Evolutionary conservation across 1,139 yeast genomes (phyloP).

Genomic region (Sugiyamaella xylanicola): DNA sequence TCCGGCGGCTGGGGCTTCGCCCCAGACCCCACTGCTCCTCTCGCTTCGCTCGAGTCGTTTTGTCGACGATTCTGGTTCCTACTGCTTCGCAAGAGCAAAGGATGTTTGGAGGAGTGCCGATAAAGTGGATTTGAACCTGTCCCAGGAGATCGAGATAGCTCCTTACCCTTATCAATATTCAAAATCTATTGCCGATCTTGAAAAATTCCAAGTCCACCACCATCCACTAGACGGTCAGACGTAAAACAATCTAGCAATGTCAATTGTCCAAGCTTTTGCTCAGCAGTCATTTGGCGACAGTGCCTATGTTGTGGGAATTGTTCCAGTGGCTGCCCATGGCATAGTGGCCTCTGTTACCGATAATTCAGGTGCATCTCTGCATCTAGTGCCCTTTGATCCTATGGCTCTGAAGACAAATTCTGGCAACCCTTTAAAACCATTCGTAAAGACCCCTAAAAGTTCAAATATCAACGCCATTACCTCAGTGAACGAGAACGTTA

Average conservation of each 20-base stretch:
- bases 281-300: conserved; percentile 42
- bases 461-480: conserved; percentile 17
- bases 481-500: conserved; percentile 35
- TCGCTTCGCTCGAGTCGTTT: background rate
- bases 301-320: conserved; percentile 54
- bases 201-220: conserved; percentile 3
- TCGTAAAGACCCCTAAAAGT: conserved; percentile 5
- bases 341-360: conserved; percentile 52
- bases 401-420: conserved; percentile 24
- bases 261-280: conserved; percentile 24
- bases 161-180: conserved; percentile 10
- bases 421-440: conserved; percentile 10
- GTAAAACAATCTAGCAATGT: background rate
- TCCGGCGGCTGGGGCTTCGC: background rate
- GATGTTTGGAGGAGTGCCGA: too few species aligned
- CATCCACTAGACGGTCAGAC: background rate
- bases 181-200: conserved; percentile 6
- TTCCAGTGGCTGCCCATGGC: conserved; percentile 43
- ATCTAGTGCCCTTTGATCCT: conserved; percentile 37
- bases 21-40: background rate
- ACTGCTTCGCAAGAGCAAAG: too few species aligned
- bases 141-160: too few species aligned
- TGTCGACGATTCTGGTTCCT: too few species aligned
- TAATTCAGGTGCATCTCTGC: conserved; percentile 45
- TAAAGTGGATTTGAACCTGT: too few species aligned